These are phyloP conservation scores for Syzygium grande DNA, from an alignment of 345 rosid genomes.

Conservation along the genomic window DNA sequence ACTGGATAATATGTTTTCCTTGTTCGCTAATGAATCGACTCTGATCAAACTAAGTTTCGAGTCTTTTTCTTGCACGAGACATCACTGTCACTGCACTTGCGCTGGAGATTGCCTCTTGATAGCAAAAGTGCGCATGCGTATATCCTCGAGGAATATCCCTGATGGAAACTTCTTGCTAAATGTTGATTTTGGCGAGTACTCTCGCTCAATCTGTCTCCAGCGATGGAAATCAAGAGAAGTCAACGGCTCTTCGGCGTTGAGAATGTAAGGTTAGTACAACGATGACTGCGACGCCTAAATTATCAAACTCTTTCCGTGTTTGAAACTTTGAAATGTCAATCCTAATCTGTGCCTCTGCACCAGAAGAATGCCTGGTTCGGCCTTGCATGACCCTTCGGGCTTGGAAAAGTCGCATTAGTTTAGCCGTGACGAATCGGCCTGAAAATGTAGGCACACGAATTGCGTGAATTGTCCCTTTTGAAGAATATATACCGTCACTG, in stretches of 20 bases:
- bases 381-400: neutral
- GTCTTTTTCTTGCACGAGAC: neutral
- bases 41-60: neutral
- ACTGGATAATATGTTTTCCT: neutral
- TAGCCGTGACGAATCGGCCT: neutral
- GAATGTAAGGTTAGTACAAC: neutral
- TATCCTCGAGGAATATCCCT: neutral
- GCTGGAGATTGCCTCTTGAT: neutral
- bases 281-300: neutral
- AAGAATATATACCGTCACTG: neutral
- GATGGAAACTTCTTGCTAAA: neutral
- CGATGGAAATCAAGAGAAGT: neutral
- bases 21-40: neutral
- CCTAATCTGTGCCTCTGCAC: neutral
- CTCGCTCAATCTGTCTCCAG: accelerated
- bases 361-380: neutral
- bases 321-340: neutral
- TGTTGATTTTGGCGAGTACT: neutral
- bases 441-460: neutral
- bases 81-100: neutral
- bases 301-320: neutral
- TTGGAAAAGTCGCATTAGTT: neutral
- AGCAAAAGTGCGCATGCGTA: neutral
- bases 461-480: neutral
- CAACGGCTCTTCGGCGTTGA: accelerated